These are phyloP conservation scores for Stephanodiscus minutulus DNA, from an alignment of 108 stramenopile species.

Conservation along the genomic window DNA sequence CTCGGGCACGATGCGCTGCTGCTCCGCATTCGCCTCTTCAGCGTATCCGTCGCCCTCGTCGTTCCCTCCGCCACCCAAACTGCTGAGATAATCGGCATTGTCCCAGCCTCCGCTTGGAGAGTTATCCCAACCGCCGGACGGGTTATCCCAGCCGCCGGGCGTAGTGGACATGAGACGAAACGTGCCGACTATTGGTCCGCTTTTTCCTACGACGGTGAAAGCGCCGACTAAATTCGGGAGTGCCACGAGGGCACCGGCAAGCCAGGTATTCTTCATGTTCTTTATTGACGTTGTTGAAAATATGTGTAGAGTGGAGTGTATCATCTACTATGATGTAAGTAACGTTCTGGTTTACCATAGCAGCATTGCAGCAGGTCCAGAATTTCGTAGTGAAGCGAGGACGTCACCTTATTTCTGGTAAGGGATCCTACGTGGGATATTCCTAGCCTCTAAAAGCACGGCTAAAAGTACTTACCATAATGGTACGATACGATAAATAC, in stretches of 20 bases:
- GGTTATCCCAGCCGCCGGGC: background rate
- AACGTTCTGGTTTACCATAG: no score
- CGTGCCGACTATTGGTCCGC: background rate
- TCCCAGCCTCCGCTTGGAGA: slow-evolving; percentile 6
- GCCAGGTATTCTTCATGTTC: background rate
- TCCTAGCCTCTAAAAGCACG: no score
- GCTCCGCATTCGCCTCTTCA: background rate
- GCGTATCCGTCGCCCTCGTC: background rate
- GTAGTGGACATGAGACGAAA: background rate
- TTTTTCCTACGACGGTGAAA: background rate
- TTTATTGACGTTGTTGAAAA: no score
- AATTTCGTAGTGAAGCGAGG: no score
- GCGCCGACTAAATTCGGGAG: background rate
- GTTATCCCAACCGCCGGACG: no score
- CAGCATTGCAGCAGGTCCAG: no score
- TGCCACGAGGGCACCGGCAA: background rate
- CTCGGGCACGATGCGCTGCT: slow-evolving; percentile 10
- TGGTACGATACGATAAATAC: no score
- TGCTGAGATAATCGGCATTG: slow-evolving; percentile 20
- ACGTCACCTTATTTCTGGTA: no score
- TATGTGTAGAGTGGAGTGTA: no score
- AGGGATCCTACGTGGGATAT: no score
- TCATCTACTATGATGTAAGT: no score
- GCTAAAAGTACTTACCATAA: no score
- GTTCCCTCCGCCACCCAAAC: background rate